These are phyloP conservation scores for Bruguiera hainesii DNA, from an alignment of 441 rosid genomes.

Conservation along the genomic window DNA sequence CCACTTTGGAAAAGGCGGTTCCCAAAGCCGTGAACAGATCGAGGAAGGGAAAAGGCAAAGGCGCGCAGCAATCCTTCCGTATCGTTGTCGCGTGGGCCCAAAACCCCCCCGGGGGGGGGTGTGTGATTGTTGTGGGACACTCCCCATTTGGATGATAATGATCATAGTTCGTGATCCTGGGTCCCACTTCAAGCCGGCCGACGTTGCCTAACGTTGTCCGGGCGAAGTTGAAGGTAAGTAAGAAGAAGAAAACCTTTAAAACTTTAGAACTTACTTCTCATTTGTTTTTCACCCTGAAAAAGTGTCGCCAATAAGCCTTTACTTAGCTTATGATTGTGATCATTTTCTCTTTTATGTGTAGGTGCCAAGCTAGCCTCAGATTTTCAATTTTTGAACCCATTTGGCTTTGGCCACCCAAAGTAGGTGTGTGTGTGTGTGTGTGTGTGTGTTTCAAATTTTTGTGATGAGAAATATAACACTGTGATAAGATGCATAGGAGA, in stretches of 20 bases:
- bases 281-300: neutral
- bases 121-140: neutral
- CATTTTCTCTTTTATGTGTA: neutral
- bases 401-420: neutral
- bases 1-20: slow-evolving; percentile 28
- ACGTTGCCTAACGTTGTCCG: neutral
- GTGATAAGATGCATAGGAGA: too few species aligned
- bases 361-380: neutral
- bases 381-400: neutral
- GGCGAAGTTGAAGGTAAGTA: neutral
- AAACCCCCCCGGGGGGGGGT: too few species aligned
- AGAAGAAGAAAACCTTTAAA: neutral
- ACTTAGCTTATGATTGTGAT: neutral
- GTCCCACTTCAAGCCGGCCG: slow-evolving; percentile 27
- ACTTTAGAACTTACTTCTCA: neutral
- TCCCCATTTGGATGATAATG: slow-evolving; percentile 10
- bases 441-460: too few species aligned
- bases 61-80: neutral
- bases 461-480: too few species aligned
- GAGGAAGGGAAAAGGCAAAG: neutral
- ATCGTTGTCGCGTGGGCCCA: neutral
- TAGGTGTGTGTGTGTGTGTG: too few species aligned
- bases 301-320: neutral
- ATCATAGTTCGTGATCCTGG: slow-evolving; percentile 17
- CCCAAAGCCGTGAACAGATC: slow-evolving; percentile 3